Conservation (phyloP, 192 early-diverging fungal species). For the Phycomyces nitens region DNA sequence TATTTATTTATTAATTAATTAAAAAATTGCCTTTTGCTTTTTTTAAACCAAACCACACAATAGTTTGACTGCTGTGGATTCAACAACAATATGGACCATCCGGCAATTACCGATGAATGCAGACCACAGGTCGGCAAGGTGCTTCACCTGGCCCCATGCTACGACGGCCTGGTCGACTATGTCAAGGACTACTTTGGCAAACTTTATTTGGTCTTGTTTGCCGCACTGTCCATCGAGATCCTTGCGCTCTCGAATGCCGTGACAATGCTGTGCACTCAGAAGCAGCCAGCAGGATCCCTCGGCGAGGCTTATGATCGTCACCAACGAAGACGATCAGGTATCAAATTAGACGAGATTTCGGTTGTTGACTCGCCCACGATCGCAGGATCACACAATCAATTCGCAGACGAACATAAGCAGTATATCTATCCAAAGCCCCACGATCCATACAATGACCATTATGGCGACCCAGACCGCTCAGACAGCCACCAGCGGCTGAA, state of each 20-base stretch:
- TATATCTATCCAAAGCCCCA: conserved; percentile 1
- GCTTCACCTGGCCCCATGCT: conserved; percentile 11
- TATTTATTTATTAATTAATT: too few species aligned
- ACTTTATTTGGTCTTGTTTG: conserved; percentile 27
- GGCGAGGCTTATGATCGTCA: conserved; percentile 22
- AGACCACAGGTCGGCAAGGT: not conserved
- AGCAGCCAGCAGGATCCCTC: not conserved
- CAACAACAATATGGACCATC: conserved; percentile 14
- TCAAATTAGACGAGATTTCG: conserved; percentile 28
- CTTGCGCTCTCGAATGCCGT: conserved; percentile 21
- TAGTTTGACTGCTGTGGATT: conserved; percentile 32
- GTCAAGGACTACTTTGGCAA: conserved; percentile 18
- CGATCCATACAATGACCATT: not conserved
- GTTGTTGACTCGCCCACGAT: conserved; percentile 7
- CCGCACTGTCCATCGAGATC: conserved; percentile 22
- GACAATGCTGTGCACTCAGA: conserved; percentile 24
- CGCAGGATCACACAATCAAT: conserved; percentile 6
- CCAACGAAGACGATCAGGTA: conserved; percentile 26
- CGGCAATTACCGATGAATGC: conserved; percentile 14
- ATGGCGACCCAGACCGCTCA: conserved; percentile 1
- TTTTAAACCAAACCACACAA: not conserved
- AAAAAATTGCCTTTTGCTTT: too few species aligned
- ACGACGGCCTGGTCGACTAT: not conserved
- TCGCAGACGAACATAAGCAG: not conserved
- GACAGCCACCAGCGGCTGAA: not conserved